Evolutionary conservation across 306 rosid species (phyloP).

Genomic region (Rosa chinensis): DNA sequence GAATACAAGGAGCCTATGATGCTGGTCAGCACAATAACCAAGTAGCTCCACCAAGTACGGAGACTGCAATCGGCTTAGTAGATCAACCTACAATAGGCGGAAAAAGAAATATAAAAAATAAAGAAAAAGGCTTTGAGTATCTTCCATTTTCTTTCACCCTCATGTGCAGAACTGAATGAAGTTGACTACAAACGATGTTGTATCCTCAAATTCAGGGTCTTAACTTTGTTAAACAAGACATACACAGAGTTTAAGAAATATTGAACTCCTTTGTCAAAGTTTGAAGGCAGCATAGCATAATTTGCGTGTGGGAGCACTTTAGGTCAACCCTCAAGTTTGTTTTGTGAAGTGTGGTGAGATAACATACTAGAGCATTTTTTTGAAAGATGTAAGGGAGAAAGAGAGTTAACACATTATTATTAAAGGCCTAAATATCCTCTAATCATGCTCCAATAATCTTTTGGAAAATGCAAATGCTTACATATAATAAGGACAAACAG

Average conservation of each 20-base stretch:
- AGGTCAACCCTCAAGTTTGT: constrained; percentile 11
- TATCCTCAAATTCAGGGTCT: constrained; percentile 41
- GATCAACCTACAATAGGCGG: constrained; percentile 69
- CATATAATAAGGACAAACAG: constrained; percentile 16
- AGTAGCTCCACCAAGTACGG: constrained; percentile 81
- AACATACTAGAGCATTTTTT: background rate
- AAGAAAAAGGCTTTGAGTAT: constrained; percentile 12
- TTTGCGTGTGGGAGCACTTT: background rate
- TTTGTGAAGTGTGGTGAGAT: background rate
- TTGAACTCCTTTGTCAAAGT: background rate
- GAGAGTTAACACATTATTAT: background rate
- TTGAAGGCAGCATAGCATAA: constrained; percentile 15
- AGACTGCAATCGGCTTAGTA: constrained; percentile 71
- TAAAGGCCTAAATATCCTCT: background rate
- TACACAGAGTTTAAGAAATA: background rate
- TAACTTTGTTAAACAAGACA: constrained; percentile 29
- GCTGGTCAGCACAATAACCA: constrained; percentile 97
- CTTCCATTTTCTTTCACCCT: constrained; percentile 15
- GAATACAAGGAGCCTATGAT: constrained; percentile 78
- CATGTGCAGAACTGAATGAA: constrained; percentile 46
- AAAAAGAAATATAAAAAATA: background rate
- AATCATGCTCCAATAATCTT: constrained; percentile 1
- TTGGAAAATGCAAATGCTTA: constrained; percentile 13
- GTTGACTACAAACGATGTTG: constrained; percentile 21
- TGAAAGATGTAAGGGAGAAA: background rate